Base-by-base conservation (phyloP, 352 stramenopile species). In the Phytopythium sindhum region DNA sequence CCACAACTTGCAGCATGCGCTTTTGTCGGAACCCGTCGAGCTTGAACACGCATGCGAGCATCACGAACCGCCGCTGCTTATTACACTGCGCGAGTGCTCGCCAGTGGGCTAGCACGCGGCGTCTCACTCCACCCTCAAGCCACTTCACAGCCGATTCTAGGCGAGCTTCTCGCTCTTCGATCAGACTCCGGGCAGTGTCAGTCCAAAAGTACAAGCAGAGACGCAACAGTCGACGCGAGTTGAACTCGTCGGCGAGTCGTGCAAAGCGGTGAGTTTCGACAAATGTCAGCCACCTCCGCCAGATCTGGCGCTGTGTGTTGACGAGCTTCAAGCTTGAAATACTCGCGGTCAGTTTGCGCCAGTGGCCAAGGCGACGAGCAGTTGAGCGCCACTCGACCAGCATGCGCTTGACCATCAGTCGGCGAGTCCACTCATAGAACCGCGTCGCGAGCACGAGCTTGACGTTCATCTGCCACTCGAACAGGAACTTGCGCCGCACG, bases 31-130 rank as follows among this genome's bases (percentile, higher is more conserved):
- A 54, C 5, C 61, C 69, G 21, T 75, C 52, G 60, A 89, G 60
- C 66, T 88, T 90, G 29, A 85, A 63, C 17, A 86, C 66, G 23
- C 77, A 86, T 0, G 72, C 69, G 1, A 90, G 72, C n/a, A 89
- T 28, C 2, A 80, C 68, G 42, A 76, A 85, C 14, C 65, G 72
- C 15, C 74, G 67, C 65, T 86, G 70, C 3, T 72, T 69, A 11
- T 77, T 64, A 10, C 61, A 60, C 4, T 72, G 66, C 0, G 72
- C 39, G 1, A n/a, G 47, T 1, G 9, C 12, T 63, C 63, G 65
- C 77, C 77, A 85, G 2, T 33, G 17, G 0, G 2, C 17, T 17
- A 77, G 37, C 14, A 42, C 56, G 26, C 55, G 52, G 6, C 63
- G 63, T 8, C 59, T 23, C 21, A 75, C 17, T 0, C 39, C 56